Percentiles rank a stretch among this genome's conserved stretches.
Conservation (phyloP, 306 rosid genomes). For the Vicia sativa region DNA sequence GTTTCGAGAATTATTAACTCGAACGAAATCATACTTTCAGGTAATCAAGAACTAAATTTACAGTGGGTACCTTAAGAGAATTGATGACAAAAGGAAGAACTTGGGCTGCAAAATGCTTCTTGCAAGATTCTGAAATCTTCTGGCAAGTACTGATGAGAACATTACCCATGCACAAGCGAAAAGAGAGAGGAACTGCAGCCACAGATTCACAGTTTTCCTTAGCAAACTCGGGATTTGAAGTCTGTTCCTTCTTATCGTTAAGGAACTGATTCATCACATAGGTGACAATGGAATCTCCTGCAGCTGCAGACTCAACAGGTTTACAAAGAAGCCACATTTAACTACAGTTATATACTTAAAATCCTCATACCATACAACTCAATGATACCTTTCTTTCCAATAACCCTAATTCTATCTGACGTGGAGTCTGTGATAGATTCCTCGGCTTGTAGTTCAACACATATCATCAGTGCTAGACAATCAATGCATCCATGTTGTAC, state of each 20-base stretch:
- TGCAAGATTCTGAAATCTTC: conserved; percentile 63
- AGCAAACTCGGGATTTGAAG: conserved; percentile 38
- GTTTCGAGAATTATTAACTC: conserved; percentile 23
- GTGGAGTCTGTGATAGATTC: conserved; percentile 42
- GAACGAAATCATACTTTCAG: conserved; percentile 8
- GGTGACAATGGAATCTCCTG: conserved; percentile 47
- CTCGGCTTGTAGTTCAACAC: conserved; percentile 67
- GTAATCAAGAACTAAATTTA: conserved; percentile 17
- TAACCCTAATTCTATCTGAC: conserved; percentile 36
- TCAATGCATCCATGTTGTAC: conserved; percentile 95
- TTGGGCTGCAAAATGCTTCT: conserved; percentile 55
- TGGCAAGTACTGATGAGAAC: conserved; percentile 88
- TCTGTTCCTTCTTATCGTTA: conserved; percentile 33
- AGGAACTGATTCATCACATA: conserved; percentile 54
- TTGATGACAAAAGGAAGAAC: conserved; percentile 63
- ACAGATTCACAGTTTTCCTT: conserved; percentile 29
- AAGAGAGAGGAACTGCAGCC: conserved; percentile 53
- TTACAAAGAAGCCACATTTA: conserved; percentile 32
- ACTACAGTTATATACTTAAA: conserved; percentile 22
- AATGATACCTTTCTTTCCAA: conserved; percentile 52
- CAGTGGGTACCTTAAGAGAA: conserved; percentile 63
- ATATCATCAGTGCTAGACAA: conserved; percentile 88
- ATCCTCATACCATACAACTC: conserved; percentile 27
- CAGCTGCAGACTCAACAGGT: conserved; percentile 46
- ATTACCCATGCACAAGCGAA: conserved; percentile 85